A percentile compares a stretch with the other conserved stretches of the same genome.
These are phyloP conservation scores for Hsuehochloa calcarea DNA, from an alignment of 176 grass and related monocot genomes.

Conservation along the genomic window DNA sequence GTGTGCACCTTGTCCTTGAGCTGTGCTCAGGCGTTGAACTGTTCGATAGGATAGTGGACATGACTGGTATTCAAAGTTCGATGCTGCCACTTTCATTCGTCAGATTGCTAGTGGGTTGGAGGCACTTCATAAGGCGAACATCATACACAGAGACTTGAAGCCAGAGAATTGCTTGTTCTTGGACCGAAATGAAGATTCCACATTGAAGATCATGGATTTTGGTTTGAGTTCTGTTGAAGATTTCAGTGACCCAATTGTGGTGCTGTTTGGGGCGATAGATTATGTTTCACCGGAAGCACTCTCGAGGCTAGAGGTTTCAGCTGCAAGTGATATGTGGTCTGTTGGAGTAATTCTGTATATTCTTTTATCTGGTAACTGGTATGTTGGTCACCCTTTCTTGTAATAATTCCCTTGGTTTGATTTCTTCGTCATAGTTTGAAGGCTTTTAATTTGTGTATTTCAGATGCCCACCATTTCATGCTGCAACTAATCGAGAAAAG, in stretches of 20 bases:
- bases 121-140: conserved; percentile 59
- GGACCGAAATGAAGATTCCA: conserved; percentile 39
- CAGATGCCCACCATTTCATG: conserved; percentile 71
- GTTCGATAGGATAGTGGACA: conserved; percentile 58
- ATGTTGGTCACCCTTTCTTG: conserved; percentile 29
- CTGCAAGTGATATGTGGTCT: conserved; percentile 77
- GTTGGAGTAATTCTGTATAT: conserved; percentile 77
- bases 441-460: background rate
- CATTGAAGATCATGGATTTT: conserved; percentile 74
- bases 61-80: conserved; percentile 51
- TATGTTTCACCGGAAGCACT: conserved; percentile 75
- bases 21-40: conserved; percentile 62
- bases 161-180: conserved; percentile 70
- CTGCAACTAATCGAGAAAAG: conserved; percentile 67
- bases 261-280: conserved; percentile 66
- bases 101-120: conserved; percentile 61
- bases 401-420: conserved; percentile 9
- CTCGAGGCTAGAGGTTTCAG: conserved; percentile 51
- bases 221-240: conserved; percentile 68
- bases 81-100: conserved; percentile 41
- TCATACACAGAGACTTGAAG: conserved; percentile 66
- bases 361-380: conserved; percentile 71
- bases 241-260: conserved; percentile 58
- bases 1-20: conserved; percentile 64
- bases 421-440: background rate